Evolutionary conservation across 2,329 filamentous ascomycete species (phyloP).

Genomic region (Pestalotiopsis sp.): DNA sequence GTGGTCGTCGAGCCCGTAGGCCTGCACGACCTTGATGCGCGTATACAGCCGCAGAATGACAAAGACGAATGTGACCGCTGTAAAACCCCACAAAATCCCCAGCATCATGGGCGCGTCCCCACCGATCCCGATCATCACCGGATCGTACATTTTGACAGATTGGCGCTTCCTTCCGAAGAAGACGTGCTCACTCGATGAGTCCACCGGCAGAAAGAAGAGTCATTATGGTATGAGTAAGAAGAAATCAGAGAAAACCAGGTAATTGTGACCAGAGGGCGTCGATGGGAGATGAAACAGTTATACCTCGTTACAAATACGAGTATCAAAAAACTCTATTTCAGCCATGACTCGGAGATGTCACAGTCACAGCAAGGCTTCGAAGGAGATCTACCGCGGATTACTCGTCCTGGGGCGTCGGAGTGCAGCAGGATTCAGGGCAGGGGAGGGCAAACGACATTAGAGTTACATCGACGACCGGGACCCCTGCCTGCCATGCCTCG

Average conservation of each 20-base stretch:
- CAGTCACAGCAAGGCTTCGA: neutral
- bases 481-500: neutral
- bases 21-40: slow-evolving; percentile 7
- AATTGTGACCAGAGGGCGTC: neutral
- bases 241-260: neutral
- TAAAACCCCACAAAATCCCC: slow-evolving; percentile 6
- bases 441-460: neutral
- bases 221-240: neutral
- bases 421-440: neutral
- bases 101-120: slow-evolving; percentile 7
- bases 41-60: slow-evolving; percentile 8
- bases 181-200: neutral
- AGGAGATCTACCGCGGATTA: neutral
- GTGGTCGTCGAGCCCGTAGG: slow-evolving; percentile 11
- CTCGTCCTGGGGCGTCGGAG: neutral
- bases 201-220: neutral
- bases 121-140: slow-evolving; percentile 8
- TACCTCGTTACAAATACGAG: neutral
- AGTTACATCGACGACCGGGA: neutral
- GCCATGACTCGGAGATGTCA: neutral
- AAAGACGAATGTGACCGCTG: neutral
- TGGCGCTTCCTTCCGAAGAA: neutral
- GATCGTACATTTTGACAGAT: neutral
- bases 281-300: neutral
- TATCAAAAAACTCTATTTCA: neutral